phyloP scores from a whole-genome alignment of 2,329 filamentous ascomycete species.

The Neurospora crassa region DNA sequence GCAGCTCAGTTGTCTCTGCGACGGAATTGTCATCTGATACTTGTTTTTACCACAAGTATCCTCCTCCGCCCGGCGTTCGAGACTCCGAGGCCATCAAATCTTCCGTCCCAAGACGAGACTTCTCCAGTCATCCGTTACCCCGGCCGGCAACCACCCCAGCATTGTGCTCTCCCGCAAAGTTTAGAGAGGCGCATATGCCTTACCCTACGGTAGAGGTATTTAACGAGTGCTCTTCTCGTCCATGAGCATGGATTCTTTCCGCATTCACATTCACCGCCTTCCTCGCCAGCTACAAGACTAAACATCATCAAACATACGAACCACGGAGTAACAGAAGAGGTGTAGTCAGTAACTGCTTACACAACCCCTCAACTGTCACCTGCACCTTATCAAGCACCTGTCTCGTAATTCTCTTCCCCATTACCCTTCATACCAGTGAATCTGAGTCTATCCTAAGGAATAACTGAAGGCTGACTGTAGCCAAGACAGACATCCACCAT shows the following conservation, averaged over 20 bases:
- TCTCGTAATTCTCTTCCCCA: not conserved
- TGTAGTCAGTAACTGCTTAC: not conserved
- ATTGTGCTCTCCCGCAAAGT: not conserved
- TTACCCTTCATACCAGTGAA: not conserved
- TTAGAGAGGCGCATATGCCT: not conserved
- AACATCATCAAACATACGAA: not conserved
- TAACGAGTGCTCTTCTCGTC: not conserved
- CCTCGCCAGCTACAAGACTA: not conserved
- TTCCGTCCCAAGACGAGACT: not conserved
- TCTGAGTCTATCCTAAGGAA: not conserved
- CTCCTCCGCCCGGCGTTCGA: not conserved
- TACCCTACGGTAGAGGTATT: not conserved
- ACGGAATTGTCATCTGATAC: not conserved
- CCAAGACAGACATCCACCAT: not conserved
- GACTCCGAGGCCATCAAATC: not conserved
- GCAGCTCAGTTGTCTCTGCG: not conserved
- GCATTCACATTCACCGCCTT: not conserved
- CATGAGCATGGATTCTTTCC: not conserved
- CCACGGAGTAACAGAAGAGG: not conserved
- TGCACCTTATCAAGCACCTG: not conserved
- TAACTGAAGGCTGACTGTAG: not conserved
- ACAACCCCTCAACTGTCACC: not conserved
- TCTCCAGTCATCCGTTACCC: not conserved
- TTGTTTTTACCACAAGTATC: not conserved
- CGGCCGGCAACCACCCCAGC: not conserved